Base-by-base conservation (phyloP, 345 rosid species). In the Garcia nutans region DNA sequence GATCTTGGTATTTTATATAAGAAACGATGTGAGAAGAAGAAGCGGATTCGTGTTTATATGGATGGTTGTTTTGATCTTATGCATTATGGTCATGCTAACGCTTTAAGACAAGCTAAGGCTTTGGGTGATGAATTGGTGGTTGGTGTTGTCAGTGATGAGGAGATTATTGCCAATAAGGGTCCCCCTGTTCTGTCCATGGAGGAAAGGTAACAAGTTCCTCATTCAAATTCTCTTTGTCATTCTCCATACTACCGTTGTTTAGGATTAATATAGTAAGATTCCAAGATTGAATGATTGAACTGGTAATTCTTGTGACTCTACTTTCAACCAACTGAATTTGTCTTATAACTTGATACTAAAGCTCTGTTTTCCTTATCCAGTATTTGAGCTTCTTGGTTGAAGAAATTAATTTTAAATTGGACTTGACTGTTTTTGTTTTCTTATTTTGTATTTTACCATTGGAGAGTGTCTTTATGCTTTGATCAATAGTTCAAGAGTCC, bases 61-160 rank as follows among this genome's bases (percentile, higher is more conserved):
- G 98, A 94, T 72, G 98, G 98, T 68, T 92, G 98, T 85, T 94
- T 94, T 83, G 97, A 94, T 82, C 91, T 94, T 79, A 94, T 94
- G 98, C 98, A 94, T 88, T 92, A 89, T 64, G 98, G 98, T 12
- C 98, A 94, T 76, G 93, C 94, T 74, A 92, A 94, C 78, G 98
- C 97, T 2, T 72, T 94, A 79, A 83, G 97, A 50, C 97, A 94
- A 78, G 98, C 98, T 13, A 89, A 90, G 84, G 91, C 92, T 74
- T 84, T 92, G 78, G 98, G 98, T 45, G 95, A 91, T 80, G 95
- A 92, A 81, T 83, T 94, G 87, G 95, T 94, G 20, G 98, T 94
- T 1, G 98, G 98, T 0, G 89, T 94, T 74, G 93, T 94, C 31
- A 90, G 93, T 55, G 97, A 94, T 65, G 98, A 91, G 88, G 98